phyloP scores from a whole-genome alignment of 208 protist species.

The Crithidia thermophila region DNA sequence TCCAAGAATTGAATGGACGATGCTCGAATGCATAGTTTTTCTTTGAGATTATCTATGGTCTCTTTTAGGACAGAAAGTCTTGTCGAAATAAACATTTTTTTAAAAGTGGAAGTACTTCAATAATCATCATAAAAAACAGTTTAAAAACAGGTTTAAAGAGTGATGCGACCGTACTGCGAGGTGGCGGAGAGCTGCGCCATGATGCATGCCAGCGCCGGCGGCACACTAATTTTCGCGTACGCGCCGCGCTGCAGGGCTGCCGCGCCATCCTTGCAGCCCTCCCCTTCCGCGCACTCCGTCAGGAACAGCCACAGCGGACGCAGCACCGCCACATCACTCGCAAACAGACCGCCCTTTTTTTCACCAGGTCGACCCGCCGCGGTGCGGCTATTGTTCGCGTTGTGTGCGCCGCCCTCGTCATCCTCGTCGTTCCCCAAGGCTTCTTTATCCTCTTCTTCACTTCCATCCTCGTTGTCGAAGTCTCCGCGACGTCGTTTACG shows the following conservation, averaged over 20 bases:
- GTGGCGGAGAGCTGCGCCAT: conserved; percentile 52
- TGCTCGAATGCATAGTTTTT: too few relatives aligned
- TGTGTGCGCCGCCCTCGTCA: not conserved
- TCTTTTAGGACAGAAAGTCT: too few relatives aligned
- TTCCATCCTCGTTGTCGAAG: conserved; percentile 4
- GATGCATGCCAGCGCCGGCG: conserved; percentile 49
- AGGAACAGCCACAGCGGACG: conserved; percentile 76
- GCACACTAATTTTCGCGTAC: conserved; percentile 56
- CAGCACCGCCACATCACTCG: conserved; percentile 51
- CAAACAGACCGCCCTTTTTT: too few relatives aligned
- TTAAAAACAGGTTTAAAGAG: conserved; percentile 23
- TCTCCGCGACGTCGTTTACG: not conserved
- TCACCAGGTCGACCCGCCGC: too few relatives aligned
- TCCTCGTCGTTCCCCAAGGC: conserved; percentile 1
- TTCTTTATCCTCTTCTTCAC: not conserved
- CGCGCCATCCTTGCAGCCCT: conserved; percentile 37
- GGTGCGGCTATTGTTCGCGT: too few relatives aligned
- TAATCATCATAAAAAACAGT: not conserved
- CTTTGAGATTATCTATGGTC: too few relatives aligned
- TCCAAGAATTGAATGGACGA: too few relatives aligned
- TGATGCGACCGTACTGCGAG: conserved; percentile 60
- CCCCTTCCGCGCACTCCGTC: conserved; percentile 57
- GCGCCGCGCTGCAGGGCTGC: conserved; percentile 37
- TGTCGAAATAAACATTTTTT: too few relatives aligned
- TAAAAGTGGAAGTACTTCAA: not conserved